A percentile compares a stretch with the other conserved stretches of the same genome.
phyloP scores from a whole-genome alignment of 257 asterid genomes.

The Salvia miltiorrhiza region DNA sequence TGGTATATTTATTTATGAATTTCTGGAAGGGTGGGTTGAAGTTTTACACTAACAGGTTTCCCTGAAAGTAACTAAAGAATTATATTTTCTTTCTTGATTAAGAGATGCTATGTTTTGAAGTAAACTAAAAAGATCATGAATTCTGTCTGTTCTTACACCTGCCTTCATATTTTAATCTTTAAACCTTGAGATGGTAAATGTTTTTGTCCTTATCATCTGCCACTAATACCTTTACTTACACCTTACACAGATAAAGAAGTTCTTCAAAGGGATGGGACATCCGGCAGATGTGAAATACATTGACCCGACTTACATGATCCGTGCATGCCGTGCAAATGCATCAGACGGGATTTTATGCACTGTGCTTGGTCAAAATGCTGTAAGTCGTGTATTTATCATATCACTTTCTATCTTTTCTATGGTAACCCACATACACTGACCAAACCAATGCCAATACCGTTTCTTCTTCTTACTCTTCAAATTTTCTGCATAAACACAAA shows the following conservation, averaged over 20 bases:
- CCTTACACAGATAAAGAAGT: conserved; percentile 65
- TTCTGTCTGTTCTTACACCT: background rate
- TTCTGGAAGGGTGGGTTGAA: background rate
- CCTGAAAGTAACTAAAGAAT: background rate
- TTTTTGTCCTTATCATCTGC: background rate
- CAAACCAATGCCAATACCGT: background rate
- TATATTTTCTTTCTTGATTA: background rate
- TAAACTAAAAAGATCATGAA: background rate
- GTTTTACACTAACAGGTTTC: background rate
- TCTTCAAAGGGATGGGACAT: conserved; percentile 63
- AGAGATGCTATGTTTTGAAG: background rate
- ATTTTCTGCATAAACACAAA: background rate
- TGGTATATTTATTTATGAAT: background rate
- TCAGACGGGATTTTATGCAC: conserved; percentile 97
- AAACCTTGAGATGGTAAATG: background rate
- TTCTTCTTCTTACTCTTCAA: background rate
- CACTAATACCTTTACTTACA: conserved; percentile 16
- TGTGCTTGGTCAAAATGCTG: conserved; percentile 99
- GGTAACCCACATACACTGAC: background rate
- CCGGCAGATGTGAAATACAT: conserved; percentile 94
- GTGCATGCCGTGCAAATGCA: conserved; percentile 99
- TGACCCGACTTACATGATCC: conserved; percentile 98
- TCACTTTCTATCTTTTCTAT: background rate
- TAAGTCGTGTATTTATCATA: conserved; percentile 32
- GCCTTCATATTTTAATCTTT: background rate